A percentile compares a stretch with the other conserved stretches of the same genome.
Evolutionary conservation across 768 basidiomycete genomes (phyloP).

Genomic region (Rhodotorula taiwanensis): DNA sequence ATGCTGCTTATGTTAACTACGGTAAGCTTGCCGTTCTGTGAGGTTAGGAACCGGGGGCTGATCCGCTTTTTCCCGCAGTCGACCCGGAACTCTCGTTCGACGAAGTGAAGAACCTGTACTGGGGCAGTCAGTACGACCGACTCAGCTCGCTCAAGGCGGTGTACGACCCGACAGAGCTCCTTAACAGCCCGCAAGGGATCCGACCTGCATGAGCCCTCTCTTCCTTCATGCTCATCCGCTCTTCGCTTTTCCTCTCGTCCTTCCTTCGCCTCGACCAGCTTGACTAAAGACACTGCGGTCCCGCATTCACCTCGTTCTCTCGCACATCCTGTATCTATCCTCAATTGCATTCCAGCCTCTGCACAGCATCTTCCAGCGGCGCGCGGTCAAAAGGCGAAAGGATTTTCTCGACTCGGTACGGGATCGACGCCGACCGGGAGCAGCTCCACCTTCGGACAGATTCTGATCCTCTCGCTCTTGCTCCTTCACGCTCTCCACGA

Average conservation of each 20-base stretch:
- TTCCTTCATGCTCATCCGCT: background rate
- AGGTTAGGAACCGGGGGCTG: too few species aligned
- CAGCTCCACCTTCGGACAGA: too few species aligned
- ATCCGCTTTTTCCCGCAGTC: background rate
- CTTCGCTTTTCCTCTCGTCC: background rate
- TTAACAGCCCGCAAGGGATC: slow-evolving; percentile 32
- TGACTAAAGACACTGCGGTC: background rate
- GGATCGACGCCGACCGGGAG: too few species aligned
- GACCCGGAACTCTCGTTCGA: slow-evolving; percentile 25
- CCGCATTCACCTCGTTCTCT: too few species aligned
- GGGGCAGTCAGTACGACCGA: slow-evolving; percentile 30
- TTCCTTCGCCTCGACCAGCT: background rate
- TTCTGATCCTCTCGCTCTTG: too few species aligned
- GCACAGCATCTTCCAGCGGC: too few species aligned
- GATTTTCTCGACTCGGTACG: too few species aligned
- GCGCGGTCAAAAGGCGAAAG: too few species aligned
- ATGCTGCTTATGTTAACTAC: slow-evolving; percentile 31
- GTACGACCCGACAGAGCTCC: slow-evolving; percentile 25
- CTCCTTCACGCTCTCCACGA: too few species aligned
- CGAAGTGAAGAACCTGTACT: slow-evolving; percentile 31
- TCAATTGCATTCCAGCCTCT: too few species aligned
- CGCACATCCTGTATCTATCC: too few species aligned
- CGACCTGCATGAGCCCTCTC: too few species aligned
- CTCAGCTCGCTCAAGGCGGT: slow-evolving; percentile 19
- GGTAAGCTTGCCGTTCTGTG: background rate